A percentile compares a stretch with the other conserved stretches of the same genome.
These are phyloP conservation scores for Chalciporus sphaerocephalus DNA, from an alignment of 768 basidiomycete genomes.

Conservation along the genomic window DNA sequence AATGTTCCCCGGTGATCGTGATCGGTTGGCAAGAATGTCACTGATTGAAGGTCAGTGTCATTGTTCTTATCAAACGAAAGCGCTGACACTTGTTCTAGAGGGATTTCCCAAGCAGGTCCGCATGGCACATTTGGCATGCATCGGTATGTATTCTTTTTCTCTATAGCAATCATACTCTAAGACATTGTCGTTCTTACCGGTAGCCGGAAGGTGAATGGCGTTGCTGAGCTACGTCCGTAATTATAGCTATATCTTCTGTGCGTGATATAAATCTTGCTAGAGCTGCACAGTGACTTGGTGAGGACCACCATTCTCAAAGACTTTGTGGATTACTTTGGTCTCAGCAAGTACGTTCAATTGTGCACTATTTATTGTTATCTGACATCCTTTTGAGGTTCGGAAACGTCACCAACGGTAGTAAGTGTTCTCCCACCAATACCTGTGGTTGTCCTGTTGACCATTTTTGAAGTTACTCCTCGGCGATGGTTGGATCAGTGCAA, in stretches of 20 bases:
- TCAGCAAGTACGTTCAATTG: conserved; percentile 54
- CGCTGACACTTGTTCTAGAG: conserved; percentile 43
- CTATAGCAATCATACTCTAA: background rate
- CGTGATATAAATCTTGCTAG: background rate
- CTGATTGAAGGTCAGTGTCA: conserved; percentile 71
- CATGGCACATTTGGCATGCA: conserved; percentile 89
- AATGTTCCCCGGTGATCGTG: conserved; percentile 85
- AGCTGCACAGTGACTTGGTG: conserved; percentile 88
- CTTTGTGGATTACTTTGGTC: conserved; percentile 89
- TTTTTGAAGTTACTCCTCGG: conserved; percentile 71
- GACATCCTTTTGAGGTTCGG: conserved; percentile 49
- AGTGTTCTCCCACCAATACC: conserved; percentile 25
- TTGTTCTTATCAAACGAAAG: background rate
- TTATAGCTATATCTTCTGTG: background rate
- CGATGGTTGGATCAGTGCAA: conserved; percentile 97
- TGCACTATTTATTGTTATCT: conserved; percentile 4
- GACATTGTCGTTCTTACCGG: conserved; percentile 33
- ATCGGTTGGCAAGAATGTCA: conserved; percentile 78
- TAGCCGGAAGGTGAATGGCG: conserved; percentile 88
- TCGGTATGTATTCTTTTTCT: conserved; percentile 41
- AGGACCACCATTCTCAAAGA: conserved; percentile 80
- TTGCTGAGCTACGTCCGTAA: conserved; percentile 63
- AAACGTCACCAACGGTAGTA: conserved; percentile 92
- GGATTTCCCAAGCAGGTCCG: conserved; percentile 80
- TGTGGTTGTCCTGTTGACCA: background rate